phyloP scores from a whole-genome alignment of 129 eudicot genomes.

The Pulicaria dysenterica region DNA sequence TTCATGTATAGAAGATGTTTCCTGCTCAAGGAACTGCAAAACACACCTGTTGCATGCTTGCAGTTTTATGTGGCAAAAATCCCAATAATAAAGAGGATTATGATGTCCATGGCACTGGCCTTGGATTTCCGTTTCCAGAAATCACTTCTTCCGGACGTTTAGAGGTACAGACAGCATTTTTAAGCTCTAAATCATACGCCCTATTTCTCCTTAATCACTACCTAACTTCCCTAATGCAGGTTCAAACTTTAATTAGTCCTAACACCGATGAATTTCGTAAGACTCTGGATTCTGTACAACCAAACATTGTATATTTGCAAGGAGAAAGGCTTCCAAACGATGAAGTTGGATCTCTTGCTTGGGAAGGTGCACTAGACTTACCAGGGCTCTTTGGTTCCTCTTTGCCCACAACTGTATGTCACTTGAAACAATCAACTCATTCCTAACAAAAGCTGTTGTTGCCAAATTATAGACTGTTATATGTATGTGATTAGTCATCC shows the following conservation, averaged over 20 bases:
- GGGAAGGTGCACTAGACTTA: conserved; percentile 59
- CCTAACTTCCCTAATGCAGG: conserved; percentile 44
- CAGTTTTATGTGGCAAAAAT: conserved; percentile 49
- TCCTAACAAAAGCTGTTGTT: not conserved
- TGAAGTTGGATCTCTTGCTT: conserved; percentile 69
- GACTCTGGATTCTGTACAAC: conserved; percentile 58
- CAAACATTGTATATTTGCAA: conserved; percentile 79
- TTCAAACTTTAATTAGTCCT: conserved; percentile 65
- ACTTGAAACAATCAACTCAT: conserved; percentile 12
- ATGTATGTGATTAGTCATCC: not conserved
- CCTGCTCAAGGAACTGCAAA: conserved; percentile 72
- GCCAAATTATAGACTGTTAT: not conserved
- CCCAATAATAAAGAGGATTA: conserved; percentile 36
- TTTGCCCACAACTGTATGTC: conserved; percentile 81
- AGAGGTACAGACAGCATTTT: conserved; percentile 51
- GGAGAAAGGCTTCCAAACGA: conserved; percentile 66
- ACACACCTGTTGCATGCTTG: conserved; percentile 80
- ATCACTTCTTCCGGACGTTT: conserved; percentile 85
- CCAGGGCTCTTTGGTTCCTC: conserved; percentile 56
- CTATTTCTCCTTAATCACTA: not conserved
- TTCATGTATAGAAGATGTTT: conserved; percentile 45
- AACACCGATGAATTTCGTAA: conserved; percentile 65
- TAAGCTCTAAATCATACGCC: not conserved
- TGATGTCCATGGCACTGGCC: conserved; percentile 33
- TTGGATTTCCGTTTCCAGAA: conserved; percentile 67